Base-by-base conservation (phyloP, 2,329 filamentous ascomycete genomes). In the Aspergillus sp. region DNA sequence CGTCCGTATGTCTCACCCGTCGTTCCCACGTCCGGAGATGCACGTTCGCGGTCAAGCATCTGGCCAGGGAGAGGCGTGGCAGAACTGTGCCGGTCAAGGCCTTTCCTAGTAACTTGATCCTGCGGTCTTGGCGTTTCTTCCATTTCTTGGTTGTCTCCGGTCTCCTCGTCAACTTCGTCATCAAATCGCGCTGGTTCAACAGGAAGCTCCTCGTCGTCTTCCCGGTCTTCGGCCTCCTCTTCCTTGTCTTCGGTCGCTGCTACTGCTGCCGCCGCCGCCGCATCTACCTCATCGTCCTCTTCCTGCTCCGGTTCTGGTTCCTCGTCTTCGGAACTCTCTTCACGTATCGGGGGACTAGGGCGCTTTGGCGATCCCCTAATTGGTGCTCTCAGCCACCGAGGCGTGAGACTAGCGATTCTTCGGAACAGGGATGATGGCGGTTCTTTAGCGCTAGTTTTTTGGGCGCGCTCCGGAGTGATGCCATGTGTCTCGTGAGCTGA, bases 381-480 rank as follows among this genome's bases (percentile, higher is more conserved):
- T 10, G 73, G 72, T n/a, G 71, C 70, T 67, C 69, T 73, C 54
- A 75, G 56, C 73, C 73, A 75, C 56, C 66, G 63, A 16, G 73
- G 72, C 2, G 72, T 75, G 32, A 75, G 62, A 61, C 65, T 73
- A 24, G 71, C 70, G 22, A 75, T 70, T 60, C 61, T 72, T 55
- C 71, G 67, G 54, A 76, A 75, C 76, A 74, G 78, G 59, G 75
- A 73, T 62, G 73, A 71, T 54, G 68, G 67, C 55, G 64, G 69
- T n/a, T 52, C 63, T 39, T 65, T 61, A 36, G 46, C 59, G 46
- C 56, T 62, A 20, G 59, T 53, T 20, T 58, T 63, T 24, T 52
- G 66, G 49, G 60, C 46, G 52, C 53, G 63, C 26, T 63, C 58
- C 20, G 72, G 71, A 36, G 71, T 74, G 24, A 64, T 57, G 24